These are phyloP conservation scores for Phytopythium boreale DNA, from an alignment of 352 stramenopile species.

Conservation along the genomic window DNA sequence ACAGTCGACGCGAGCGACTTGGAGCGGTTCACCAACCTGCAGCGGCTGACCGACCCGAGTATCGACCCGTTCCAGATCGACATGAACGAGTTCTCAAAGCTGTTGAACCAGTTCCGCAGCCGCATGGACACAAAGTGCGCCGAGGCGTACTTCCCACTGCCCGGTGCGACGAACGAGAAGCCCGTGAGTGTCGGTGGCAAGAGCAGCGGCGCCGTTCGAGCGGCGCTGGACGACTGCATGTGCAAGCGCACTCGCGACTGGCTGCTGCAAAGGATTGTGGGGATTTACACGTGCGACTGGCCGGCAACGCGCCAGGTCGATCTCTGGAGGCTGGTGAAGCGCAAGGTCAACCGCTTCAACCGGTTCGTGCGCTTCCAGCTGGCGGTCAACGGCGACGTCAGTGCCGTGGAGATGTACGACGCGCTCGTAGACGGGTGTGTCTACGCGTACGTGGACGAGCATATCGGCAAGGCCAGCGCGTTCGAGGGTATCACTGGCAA, in stretches of 20 bases:
- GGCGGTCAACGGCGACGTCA: neutral
- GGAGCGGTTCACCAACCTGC: neutral
- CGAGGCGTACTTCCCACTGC: neutral
- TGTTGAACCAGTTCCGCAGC: neutral
- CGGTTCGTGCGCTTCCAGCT: slow-evolving; percentile 7
- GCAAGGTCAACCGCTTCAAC: slow-evolving; percentile 1
- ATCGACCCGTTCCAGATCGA: neutral
- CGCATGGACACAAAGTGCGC: neutral
- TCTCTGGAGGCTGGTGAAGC: neutral
- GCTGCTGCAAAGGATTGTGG: neutral
- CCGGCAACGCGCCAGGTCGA: neutral
- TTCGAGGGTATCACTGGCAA: neutral
- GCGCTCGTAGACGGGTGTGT: neutral
- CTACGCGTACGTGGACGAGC: neutral
- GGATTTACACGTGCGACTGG: neutral
- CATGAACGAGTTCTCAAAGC: neutral
- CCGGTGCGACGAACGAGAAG: neutral
- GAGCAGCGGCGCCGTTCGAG: neutral
- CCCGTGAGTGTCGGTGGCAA: neutral
- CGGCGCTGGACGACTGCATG: neutral
- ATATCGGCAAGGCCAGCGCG: neutral
- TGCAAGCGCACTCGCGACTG: neutral
- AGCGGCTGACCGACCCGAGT: neutral
- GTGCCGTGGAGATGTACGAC: slow-evolving; percentile 1
- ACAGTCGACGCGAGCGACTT: neutral